Conservation (phyloP, 495 filamentous ascomycete genomes). For the Cairneyella variabilis region DNA sequence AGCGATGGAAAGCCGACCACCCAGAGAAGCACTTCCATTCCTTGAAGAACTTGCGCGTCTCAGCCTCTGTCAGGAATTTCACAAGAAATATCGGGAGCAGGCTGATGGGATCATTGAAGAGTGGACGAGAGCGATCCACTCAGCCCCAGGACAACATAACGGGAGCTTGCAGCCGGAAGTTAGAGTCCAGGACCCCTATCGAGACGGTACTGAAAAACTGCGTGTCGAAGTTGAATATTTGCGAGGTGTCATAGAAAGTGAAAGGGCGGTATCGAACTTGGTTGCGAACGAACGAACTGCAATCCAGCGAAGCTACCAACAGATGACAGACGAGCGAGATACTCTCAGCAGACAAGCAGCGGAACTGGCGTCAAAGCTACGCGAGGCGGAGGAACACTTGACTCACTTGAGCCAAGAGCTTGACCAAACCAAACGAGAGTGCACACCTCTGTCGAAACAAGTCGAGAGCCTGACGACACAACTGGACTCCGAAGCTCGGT, state of each 20-base stretch:
- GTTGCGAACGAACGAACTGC: neutral
- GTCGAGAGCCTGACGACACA: neutral
- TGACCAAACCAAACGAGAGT: neutral
- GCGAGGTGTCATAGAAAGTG: too few relatives aligned
- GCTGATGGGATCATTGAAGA: neutral
- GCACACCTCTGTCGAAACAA: neutral
- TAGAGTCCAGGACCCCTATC: neutral
- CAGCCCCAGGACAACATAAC: neutral
- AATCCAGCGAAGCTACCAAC: neutral
- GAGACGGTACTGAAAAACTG: neutral
- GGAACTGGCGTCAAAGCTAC: neutral
- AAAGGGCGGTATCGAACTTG: too few relatives aligned
- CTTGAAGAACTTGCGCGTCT: neutral
- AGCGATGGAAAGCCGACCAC: neutral
- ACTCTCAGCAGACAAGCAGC: neutral
- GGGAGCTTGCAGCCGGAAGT: neutral
- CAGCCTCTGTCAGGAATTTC: neutral
- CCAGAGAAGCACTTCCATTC: conserved; percentile 3
- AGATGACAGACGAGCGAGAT: neutral
- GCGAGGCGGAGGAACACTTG: neutral
- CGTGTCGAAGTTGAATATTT: neutral
- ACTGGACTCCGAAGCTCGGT: neutral
- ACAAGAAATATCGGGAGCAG: neutral
- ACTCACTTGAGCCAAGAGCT: neutral
- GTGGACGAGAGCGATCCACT: neutral